Percentiles rank a stretch among this genome's conserved stretches.
phyloP scores from a whole-genome alignment of 73 alveolate species.

The Paramecium biaurelia region DNA sequence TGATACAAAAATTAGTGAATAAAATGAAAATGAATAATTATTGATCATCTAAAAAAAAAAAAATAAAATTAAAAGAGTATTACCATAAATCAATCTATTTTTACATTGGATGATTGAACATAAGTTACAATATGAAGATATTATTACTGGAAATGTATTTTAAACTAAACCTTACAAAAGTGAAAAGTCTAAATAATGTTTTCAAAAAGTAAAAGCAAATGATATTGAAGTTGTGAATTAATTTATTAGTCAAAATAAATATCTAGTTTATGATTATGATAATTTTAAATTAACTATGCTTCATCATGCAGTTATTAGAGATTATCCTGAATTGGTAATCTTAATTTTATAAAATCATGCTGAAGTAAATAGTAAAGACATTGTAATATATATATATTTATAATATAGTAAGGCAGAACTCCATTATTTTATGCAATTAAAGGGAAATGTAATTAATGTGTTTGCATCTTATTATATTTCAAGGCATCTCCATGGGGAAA shows the following conservation, averaged over 20 bases:
- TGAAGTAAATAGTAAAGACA: not conserved
- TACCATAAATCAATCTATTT: not conserved
- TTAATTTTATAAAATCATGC: not conserved
- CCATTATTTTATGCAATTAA: constrained; percentile 8
- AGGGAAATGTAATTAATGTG: not conserved
- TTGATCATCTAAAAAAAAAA: not conserved
- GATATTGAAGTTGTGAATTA: not conserved
- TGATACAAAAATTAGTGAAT: not conserved
- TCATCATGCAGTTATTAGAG: not conserved
- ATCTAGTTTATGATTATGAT: constrained; percentile 20
- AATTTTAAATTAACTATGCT: not conserved
- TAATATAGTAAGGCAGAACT: not conserved
- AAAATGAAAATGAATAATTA: not conserved
- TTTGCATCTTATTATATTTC: not conserved
- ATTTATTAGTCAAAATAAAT: not conserved
- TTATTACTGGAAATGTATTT: not conserved
- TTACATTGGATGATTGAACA: not conserved
- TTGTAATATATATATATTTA: not conserved
- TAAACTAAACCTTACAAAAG: not conserved
- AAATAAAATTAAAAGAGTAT: not conserved
- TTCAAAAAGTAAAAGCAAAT: not conserved
- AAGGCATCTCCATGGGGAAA: constrained; percentile 47
- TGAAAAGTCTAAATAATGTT: not conserved
- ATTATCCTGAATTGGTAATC: not conserved
- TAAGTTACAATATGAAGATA: not conserved